Evolutionary conservation across 2,329 filamentous ascomycete genomes (phyloP), one percentile per base, ranked within the genome.

Genomic region (Epichloe scottii): DNA sequence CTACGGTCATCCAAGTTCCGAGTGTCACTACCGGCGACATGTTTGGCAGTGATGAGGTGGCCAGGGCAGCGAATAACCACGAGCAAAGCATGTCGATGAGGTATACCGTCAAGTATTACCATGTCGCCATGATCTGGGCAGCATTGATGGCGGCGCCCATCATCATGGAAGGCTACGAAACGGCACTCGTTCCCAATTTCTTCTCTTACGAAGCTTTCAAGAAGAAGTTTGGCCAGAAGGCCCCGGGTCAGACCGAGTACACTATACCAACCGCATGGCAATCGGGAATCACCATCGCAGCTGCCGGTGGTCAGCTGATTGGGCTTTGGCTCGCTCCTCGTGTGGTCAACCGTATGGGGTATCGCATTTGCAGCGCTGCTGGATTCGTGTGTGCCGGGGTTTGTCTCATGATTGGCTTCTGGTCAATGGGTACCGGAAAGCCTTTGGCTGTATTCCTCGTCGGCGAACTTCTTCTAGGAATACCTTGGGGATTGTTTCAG

Each of bases 321-420:
- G 55, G 56, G 10, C 54, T 58, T 5, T 53, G 51, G 35, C 14
- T 51, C 4, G 56, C 56, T 12, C 53, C 56, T 26, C 45, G 34
- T 11, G 33, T 53, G 30, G n/a, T 53, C 11, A 53, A 53, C 42
- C 42, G 44, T 33, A 23, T 47, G 21, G 56, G 56, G 11, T 57
- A 57, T 38, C 53, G 40, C 40, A 26, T 1, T 44, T 70, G 5
- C 68, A 71, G 37, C 45, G 21, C 21, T 11, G 26, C n/a, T 3
- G 39, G 12, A 56, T 72, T 69, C 67, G 53, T 63, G 0, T 70
- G 66, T 60, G 62, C 67, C 1, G 53, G 64, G 1, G 63, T 65
- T 1, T 56, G 70, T 1, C 48, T 70, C n/a, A 34, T 67, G 2
- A 58, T 38, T 14, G 45, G 34, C 4, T 23, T 39, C 19, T 38